Evolutionary conservation across 176 grass and related monocot genomes (phyloP).

Genomic region (Carex scoparia): DNA sequence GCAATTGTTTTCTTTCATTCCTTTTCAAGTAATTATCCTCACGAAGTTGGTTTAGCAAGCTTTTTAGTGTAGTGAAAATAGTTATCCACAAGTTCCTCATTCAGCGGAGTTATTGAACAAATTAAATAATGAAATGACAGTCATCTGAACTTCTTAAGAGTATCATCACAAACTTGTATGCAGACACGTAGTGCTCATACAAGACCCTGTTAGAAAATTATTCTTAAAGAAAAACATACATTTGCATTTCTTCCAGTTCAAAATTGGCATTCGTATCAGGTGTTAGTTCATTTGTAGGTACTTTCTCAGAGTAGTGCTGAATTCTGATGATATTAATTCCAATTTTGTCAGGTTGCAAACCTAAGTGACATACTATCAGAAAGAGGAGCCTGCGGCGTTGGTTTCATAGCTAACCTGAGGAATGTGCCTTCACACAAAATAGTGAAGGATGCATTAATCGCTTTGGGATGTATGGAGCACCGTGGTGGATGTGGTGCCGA

Average conservation of each 20-base stretch:
- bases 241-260: background rate
- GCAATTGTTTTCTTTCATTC: background rate
- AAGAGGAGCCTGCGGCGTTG: constrained; percentile 96
- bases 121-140: background rate
- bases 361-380: constrained; percentile 87
- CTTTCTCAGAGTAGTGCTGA: background rate
- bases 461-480: constrained; percentile 99
- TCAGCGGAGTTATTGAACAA: background rate
- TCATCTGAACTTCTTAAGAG: background rate
- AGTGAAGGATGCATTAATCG: constrained; percentile 69
- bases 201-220: background rate
- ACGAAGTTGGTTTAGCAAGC: background rate
- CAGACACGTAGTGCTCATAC: background rate
- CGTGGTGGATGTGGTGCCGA: constrained; percentile 96
- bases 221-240: background rate
- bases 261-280: background rate
- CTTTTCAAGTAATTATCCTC: background rate
- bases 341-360: constrained; percentile 48
- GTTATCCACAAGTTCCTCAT: background rate
- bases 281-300: background rate
- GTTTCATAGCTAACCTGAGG: constrained; percentile 92
- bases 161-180: no score
- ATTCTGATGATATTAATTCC: background rate
- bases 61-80: background rate
- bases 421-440: constrained; percentile 87